phyloP scores from a whole-genome alignment of 2,329 filamentous ascomycete genomes.

The Emericellopsis atlantica region DNA sequence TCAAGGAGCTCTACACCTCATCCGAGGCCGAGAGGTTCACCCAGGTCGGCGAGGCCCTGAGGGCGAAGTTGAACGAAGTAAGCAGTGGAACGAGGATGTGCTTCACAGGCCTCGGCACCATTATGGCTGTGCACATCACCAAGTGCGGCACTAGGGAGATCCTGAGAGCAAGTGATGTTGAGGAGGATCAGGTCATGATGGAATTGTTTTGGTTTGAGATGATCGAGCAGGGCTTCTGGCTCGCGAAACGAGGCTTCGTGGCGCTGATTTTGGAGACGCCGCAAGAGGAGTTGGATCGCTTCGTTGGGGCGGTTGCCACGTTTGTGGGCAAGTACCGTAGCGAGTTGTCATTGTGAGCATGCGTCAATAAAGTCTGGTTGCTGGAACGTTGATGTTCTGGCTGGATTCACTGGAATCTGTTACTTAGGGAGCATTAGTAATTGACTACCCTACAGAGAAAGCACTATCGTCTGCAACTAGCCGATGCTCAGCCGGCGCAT shows the following conservation, averaged over 20 bases:
- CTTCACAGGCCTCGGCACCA: constrained; percentile 22
- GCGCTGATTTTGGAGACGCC: constrained; percentile 25
- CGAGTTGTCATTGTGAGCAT: too few relatives aligned
- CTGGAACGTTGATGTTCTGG: too few relatives aligned
- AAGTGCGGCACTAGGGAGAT: constrained; percentile 14
- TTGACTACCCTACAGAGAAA: too few relatives aligned
- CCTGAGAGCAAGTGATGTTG: constrained; percentile 13
- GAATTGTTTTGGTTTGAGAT: constrained; percentile 34
- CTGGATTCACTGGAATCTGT: too few relatives aligned
- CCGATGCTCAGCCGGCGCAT: constrained; percentile 1
- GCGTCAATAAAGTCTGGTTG: too few relatives aligned
- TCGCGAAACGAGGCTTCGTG: constrained; percentile 25
- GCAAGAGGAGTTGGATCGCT: constrained; percentile 23
- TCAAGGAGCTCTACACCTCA: constrained; percentile 20
- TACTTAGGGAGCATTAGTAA: too few relatives aligned
- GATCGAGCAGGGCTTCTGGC: constrained; percentile 28
- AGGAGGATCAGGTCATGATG: constrained; percentile 18
- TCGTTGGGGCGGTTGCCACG: constrained; percentile 19
- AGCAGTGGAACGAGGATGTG: constrained; percentile 21
- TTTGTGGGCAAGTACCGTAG: constrained; percentile 15
- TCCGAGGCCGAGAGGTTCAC: constrained; percentile 17
- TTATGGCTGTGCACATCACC: constrained; percentile 23
- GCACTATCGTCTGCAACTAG: background rate
- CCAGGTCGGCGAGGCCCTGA: constrained; percentile 14
- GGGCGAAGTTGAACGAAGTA: constrained; percentile 14